Percentiles rank a stretch among this genome's conserved stretches.
These are phyloP conservation scores for Alternaria burnsii DNA, from an alignment of 2,329 filamentous ascomycete species.

Conservation along the genomic window DNA sequence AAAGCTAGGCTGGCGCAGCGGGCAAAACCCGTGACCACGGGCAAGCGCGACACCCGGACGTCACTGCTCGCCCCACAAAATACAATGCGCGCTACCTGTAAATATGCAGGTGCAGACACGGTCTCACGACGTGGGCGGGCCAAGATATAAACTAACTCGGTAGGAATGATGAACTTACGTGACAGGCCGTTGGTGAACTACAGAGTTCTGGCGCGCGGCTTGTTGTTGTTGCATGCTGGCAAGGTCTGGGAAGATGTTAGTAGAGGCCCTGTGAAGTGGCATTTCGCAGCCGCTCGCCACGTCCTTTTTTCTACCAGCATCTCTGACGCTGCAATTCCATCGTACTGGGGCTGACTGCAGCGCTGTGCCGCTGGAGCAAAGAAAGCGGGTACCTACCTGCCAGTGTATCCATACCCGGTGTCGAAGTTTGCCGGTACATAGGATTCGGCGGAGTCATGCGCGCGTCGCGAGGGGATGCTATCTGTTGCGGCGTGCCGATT, in stretches of 20 bases:
- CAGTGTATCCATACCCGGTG: slow-evolving; percentile 58
- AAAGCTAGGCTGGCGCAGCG: slow-evolving; percentile 20
- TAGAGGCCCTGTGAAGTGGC: neutral
- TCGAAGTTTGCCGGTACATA: slow-evolving; percentile 54
- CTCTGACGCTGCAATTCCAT: neutral
- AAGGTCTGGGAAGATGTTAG: slow-evolving; percentile 49
- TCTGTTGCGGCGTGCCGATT: slow-evolving; percentile 42
- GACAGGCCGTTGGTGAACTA: slow-evolving; percentile 46
- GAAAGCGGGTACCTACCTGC: slow-evolving; percentile 49
- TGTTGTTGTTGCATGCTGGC: slow-evolving; percentile 59
- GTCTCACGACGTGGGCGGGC: neutral
- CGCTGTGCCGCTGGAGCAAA: slow-evolving; percentile 13
- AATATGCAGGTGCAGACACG: neutral
- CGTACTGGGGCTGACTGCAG: neutral
- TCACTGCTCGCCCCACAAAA: slow-evolving; percentile 11
- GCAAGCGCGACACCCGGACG: slow-evolving; percentile 21
- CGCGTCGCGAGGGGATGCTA: slow-evolving; percentile 43
- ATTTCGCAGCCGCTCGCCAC: neutral
- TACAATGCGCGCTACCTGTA: neutral
- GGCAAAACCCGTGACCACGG: slow-evolving; percentile 34
- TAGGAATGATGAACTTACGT: slow-evolving; percentile 38
- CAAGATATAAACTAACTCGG: neutral
- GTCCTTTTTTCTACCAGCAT: slow-evolving; percentile 5
- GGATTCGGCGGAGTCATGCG: slow-evolving; percentile 46
- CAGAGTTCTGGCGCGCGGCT: slow-evolving; percentile 48